Base-by-base conservation (phyloP, 305 asterid genomes). In the Rubia balearica region DNA sequence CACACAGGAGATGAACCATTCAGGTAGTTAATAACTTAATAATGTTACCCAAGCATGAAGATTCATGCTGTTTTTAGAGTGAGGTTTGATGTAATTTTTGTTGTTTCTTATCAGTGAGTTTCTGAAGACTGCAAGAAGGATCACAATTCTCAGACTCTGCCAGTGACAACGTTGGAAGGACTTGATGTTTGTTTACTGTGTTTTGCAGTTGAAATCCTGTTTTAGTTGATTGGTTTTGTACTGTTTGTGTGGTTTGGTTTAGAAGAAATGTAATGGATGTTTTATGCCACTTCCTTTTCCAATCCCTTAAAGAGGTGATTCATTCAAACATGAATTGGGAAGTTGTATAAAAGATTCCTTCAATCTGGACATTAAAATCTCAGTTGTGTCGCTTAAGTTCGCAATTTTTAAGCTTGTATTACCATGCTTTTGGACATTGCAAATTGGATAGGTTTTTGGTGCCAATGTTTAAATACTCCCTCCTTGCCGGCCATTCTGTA, bases 1-100 rank as follows among this genome's bases (percentile, higher is more conserved):
- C 90, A 78, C 74, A 71, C 81, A 8, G 89, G 91, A 61, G 95
- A 89, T 41, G 88, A 89, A 74, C 83, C 83, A 69, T 86, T 86
- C 79, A 71, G 96, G 97, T 51, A 51, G 22, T n/a, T n/a, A n/a
- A n/a, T n/a, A n/a, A n/a, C n/a, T 51, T 51, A 16, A 11, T 48
- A 13, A 48, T 48, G 51, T 12, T 46, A 46, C 17, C 13, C 1
- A 48, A 48, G 14, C 16, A 17, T 89, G 21, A 83, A 57, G 19
- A 14, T 13, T n/a, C 14, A 17, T 12, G 16, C 3, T 51, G 7
- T 17, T 6, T 16, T 42, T 59, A 1, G 36, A 36, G 0, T 30
- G 17, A 43, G 33, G 40, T 8, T 16, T 60, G 63, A 71, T 72
- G 12, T 61, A 13, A 0, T 6, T 63, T 33, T 66, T 30, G 0